Evolutionary conservation across 1,139 yeast genomes (phyloP), one percentile per base, ranked within the genome.

Genomic region (Candida tunisiensis): DNA sequence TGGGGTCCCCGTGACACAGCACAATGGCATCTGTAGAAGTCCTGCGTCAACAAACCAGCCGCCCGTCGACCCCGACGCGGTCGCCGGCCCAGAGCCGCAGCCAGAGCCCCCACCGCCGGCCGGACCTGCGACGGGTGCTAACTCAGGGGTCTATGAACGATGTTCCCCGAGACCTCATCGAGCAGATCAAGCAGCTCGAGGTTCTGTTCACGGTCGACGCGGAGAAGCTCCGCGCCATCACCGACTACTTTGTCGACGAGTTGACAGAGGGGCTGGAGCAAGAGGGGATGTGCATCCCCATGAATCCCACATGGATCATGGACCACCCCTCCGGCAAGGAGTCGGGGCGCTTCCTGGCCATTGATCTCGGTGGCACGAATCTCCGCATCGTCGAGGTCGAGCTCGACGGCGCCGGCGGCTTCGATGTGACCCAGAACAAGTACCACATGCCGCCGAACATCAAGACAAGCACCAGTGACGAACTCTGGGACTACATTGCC

Each of bases 221-320:
- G 5, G 69, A 62, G 15, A 69, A 62, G 34, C 65, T 88, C 47
- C 60, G 65, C 43, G 55, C 62, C 33, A 70, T 85, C 49, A 70
- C 80, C 29, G 64, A 65, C 28, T 92, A 75, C 47, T 74, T 74
- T 45, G 64, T 69, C 24, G 31, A 45, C 11, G 96, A 88, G 57
- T 69, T 88, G 45, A 69, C 73, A 34, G 78, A 77, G 53, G 62
- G 60, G 15, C 39, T 46, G 28, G 22, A 41, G 27, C 34, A 34
- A 30, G 51, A 47, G 34, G 51, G 50, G 12, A 51, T 51, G 13
- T 34, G 39, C 13, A 47, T 48, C 32, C 96, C 96, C 33, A 88
- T 85, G 98, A 82, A 77, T 47, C 93, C 93, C 24, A 80, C 92
- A 36, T 85, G 95, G 95, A 95, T 85, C 30, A 62, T 82, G 67